Base-by-base conservation (phyloP, 2,329 filamentous ascomycete genomes). In the Fusarium longipes region DNA sequence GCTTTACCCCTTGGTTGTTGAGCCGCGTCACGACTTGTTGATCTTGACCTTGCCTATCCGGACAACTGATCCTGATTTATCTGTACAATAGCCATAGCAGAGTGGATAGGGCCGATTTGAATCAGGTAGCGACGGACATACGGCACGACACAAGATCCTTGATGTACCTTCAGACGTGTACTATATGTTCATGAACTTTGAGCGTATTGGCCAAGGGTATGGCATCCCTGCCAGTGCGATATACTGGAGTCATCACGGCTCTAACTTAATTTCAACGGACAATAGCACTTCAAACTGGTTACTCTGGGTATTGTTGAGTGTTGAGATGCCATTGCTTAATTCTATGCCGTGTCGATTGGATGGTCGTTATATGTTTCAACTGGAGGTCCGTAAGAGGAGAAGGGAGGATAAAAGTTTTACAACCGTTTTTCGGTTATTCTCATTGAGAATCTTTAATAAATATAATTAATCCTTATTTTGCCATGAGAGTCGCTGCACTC, bases 31-130 rank as follows among this genome's bases (percentile, higher is more conserved):
- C 33, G 33, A 14, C 33, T 18, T 35, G n/a, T 35, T 35, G 33
- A 18, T 17, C 33, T 35, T 35, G 33, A 18, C 33, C 33, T 35
- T 35, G 17, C 33, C 33, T 35, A 18, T 35, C 7, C 17, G 17
- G 33, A 11, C 33, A 35, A 35, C 8, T 7, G 11, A 35, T 18
- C 10, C 33, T 6, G 33, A 17, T 42, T 0, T 86, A n/a, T 35
- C n/a, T 35, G n/a, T 7, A 15, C 33, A 35, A 35, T 10, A 7
- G n/a, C n/a, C 33, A 10, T 18, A 18, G 12, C 33, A 35, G 8
- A 35, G 33, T 35, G 17, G 33, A 8, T 35, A n/a, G n/a, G n/a
- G 33, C n/a, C 8, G n/a, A 35, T 35, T 14, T 35, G 17, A 35
- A 35, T 35, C 33, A 35, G 33, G 33, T 10, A 35, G 33, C n/a